Percentiles rank a stretch among this genome's conserved stretches.
Evolutionary conservation across 2,329 filamentous ascomycete species (phyloP).

Genomic region (Aspergillus ochraceus): DNA sequence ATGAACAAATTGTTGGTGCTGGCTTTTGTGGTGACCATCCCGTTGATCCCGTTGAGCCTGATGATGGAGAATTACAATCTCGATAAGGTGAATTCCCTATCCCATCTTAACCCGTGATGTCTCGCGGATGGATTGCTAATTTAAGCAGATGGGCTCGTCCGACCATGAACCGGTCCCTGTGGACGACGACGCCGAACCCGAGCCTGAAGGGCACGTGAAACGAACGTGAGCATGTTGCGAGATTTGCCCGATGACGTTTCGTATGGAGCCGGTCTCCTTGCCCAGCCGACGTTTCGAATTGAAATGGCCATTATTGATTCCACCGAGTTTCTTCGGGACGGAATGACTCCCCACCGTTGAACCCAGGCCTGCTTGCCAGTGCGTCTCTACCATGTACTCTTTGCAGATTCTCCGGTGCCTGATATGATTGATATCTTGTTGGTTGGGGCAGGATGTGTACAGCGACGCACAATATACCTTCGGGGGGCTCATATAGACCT

Average conservation of each 20-base stretch:
- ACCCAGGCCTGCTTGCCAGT: background rate
- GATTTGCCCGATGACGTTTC: background rate
- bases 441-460: background rate
- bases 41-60: conserved; percentile 57
- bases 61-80: conserved; percentile 61
- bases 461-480: background rate
- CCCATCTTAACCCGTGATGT: background rate
- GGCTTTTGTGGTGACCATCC: conserved; percentile 55
- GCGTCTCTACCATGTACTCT: background rate
- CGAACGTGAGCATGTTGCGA: conserved; percentile 20
- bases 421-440: background rate
- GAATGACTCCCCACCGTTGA: too few species aligned
- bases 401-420: background rate
- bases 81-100: conserved; percentile 42
- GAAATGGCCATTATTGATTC: background rate
- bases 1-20: conserved; percentile 60
- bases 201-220: conserved; percentile 25
- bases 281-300: background rate
- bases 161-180: conserved; percentile 12
- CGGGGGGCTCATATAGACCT: background rate
- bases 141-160: conserved; percentile 28
- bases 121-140: conserved; percentile 12
- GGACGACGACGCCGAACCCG: conserved; percentile 16
- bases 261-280: background rate
- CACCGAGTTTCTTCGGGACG: too few species aligned